phyloP scores from a whole-genome alignment of 1,284 basidiomycete species.

The Tilletia indica region DNA sequence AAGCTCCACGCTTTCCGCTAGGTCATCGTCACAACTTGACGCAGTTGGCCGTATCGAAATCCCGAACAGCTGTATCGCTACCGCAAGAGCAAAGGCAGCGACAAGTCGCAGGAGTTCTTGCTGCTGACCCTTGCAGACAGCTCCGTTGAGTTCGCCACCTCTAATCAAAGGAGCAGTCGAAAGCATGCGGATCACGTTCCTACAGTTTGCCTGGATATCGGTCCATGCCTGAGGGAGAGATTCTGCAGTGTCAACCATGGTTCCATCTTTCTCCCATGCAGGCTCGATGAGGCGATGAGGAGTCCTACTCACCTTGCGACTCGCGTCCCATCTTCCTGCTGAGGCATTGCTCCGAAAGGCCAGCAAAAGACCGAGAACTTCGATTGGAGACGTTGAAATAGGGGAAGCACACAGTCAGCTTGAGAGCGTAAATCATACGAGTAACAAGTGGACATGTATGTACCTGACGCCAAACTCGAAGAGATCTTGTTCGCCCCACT shows the following conservation, averaged over 20 bases:
- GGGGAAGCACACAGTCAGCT: background rate
- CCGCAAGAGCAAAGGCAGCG: conserved; percentile 11
- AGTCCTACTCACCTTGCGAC: background rate
- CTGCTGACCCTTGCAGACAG: background rate
- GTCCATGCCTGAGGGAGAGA: conserved; percentile 2
- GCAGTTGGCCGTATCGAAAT: background rate
- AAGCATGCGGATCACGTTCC: background rate
- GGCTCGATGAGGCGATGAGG: background rate
- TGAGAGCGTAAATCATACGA: background rate
- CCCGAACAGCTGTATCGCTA: conserved; percentile 3
- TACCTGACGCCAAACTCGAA: conserved; percentile 1
- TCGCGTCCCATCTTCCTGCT: conserved; percentile 7
- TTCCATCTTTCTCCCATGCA: background rate
- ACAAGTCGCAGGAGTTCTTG: background rate
- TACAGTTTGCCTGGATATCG: background rate
- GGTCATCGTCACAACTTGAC: background rate
- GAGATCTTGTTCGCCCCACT: conserved; percentile 9
- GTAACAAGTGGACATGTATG: background rate
- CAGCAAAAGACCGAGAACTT: background rate
- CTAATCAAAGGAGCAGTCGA: background rate
- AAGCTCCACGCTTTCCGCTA: background rate
- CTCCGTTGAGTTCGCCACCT: background rate
- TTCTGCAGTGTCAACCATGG: background rate
- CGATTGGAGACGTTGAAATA: background rate
- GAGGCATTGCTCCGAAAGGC: conserved; percentile 7